These are phyloP conservation scores for Solanum sejunctum DNA, from an alignment of 257 asterid genomes.

Conservation along the genomic window DNA sequence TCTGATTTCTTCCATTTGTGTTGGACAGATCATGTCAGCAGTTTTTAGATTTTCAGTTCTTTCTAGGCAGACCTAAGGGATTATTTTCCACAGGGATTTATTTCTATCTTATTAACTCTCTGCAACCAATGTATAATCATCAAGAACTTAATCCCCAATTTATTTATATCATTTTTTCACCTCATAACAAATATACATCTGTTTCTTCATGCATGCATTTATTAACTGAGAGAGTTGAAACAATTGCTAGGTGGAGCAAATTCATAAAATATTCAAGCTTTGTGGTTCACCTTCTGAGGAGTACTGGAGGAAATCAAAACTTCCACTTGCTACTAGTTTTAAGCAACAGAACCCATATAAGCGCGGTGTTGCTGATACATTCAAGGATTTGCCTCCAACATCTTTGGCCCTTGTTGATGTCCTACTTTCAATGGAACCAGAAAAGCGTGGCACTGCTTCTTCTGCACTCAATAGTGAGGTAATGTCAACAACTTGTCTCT, in stretches of 20 bases:
- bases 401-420: slow-evolving; percentile 1
- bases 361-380: slow-evolving; percentile 3
- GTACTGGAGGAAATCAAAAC: slow-evolving; percentile 9
- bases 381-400: slow-evolving; percentile 2
- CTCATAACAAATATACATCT: neutral
- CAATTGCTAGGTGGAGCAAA: slow-evolving; percentile 8
- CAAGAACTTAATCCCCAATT: neutral
- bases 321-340: slow-evolving; percentile 10
- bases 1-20: neutral
- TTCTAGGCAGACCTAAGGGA: neutral
- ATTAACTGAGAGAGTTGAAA: neutral
- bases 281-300: slow-evolving; percentile 17
- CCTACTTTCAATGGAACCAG: slow-evolving; percentile 11
- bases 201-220: neutral
- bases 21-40: neutral
- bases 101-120: neutral
- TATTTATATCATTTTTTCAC: neutral
- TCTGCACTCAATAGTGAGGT: slow-evolving; percentile 12
- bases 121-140: neutral
- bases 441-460: neutral
- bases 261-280: slow-evolving; percentile 16
- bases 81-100: neutral
- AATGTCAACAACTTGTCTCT: neutral
- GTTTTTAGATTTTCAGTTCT: neutral
- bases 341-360: slow-evolving; percentile 8